Percentiles rank a stretch among this genome's conserved stretches.
Evolutionary conservation across 2,329 filamentous ascomycete genomes (phyloP).

Genomic region (Pseudogymnoascus sp.): DNA sequence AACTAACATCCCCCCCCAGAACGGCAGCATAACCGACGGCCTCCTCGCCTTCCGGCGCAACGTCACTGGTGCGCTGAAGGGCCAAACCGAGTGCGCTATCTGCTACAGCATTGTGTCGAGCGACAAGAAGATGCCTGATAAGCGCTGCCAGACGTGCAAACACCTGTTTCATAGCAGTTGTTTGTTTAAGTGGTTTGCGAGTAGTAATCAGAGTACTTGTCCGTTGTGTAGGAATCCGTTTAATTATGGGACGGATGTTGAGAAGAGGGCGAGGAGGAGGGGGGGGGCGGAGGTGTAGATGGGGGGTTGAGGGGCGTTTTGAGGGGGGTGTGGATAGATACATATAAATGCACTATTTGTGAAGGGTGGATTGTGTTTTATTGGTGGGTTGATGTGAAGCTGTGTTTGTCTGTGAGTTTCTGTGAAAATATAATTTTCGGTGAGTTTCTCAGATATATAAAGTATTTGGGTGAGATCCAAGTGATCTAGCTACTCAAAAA

Average conservation of each 20-base stretch:
- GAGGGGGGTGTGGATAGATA: background rate
- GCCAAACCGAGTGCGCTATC: slow-evolving; percentile 90
- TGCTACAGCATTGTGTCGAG: slow-evolving; percentile 90
- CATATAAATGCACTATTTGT: background rate
- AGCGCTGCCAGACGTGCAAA: slow-evolving; percentile 85
- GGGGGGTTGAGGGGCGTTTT: background rate
- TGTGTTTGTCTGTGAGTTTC: background rate
- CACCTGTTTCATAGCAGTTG: slow-evolving; percentile 87
- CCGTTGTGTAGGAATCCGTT: slow-evolving; percentile 89
- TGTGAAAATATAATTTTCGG: background rate
- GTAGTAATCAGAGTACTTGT: slow-evolving; percentile 82
- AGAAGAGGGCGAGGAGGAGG: slow-evolving; percentile 10
- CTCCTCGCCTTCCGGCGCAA: slow-evolving; percentile 79
- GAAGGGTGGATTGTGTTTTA: background rate
- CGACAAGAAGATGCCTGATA: slow-evolving; percentile 85
- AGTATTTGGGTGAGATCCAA: background rate
- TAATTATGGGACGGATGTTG: slow-evolving; percentile 36
- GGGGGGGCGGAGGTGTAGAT: slow-evolving; percentile 10
- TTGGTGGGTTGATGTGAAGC: background rate
- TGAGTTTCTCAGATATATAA: background rate
- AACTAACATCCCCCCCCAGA: slow-evolving; percentile 33
- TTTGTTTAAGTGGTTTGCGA: slow-evolving; percentile 95
- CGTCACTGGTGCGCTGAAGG: slow-evolving; percentile 78
- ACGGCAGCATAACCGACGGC: slow-evolving; percentile 81
- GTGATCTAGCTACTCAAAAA: background rate